These are phyloP conservation scores for Flaveria bidentis DNA, from an alignment of 129 eudicot species.

Conservation along the genomic window DNA sequence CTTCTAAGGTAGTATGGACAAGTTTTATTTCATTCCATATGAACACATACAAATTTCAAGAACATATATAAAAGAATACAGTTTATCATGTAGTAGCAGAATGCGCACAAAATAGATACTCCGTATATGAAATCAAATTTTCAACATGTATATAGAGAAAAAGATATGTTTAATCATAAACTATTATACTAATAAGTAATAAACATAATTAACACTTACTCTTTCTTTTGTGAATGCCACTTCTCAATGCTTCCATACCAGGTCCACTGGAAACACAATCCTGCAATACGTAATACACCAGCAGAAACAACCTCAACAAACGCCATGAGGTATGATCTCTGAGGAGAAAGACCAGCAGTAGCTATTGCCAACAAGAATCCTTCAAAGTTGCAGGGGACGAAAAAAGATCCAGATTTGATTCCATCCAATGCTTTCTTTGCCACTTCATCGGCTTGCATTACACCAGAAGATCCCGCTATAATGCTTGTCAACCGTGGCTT, in stretches of 20 bases:
- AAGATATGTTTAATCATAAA: neutral
- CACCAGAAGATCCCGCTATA: slow-evolving; percentile 86
- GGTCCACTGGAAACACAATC: slow-evolving; percentile 77
- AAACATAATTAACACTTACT: slow-evolving; percentile 35
- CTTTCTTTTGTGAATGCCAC: slow-evolving; percentile 55
- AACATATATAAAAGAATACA: neutral
- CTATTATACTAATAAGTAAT: neutral
- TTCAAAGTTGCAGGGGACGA: slow-evolving; percentile 84
- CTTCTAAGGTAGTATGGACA: too few relatives aligned
- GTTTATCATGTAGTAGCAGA: slow-evolving; percentile 5
- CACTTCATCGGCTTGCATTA: slow-evolving; percentile 85
- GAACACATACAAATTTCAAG: neutral
- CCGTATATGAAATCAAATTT: neutral
- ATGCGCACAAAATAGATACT: neutral
- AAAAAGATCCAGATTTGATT: slow-evolving; percentile 62
- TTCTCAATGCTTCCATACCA: slow-evolving; percentile 85
- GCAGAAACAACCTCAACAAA: slow-evolving; percentile 70
- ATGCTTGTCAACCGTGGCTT: slow-evolving; percentile 75
- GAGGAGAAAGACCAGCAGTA: slow-evolving; percentile 91
- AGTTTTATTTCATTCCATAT: too few relatives aligned
- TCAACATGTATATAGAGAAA: neutral
- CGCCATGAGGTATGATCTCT: slow-evolving; percentile 81
- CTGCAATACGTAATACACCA: slow-evolving; percentile 65
- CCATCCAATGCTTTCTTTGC: slow-evolving; percentile 73
- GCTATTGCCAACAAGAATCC: slow-evolving; percentile 69